A percentile compares a stretch with the other conserved stretches of the same genome.
Conservation (phyloP, 1,139 yeast genomes). For the Lipomyces yarrowii region DNA sequence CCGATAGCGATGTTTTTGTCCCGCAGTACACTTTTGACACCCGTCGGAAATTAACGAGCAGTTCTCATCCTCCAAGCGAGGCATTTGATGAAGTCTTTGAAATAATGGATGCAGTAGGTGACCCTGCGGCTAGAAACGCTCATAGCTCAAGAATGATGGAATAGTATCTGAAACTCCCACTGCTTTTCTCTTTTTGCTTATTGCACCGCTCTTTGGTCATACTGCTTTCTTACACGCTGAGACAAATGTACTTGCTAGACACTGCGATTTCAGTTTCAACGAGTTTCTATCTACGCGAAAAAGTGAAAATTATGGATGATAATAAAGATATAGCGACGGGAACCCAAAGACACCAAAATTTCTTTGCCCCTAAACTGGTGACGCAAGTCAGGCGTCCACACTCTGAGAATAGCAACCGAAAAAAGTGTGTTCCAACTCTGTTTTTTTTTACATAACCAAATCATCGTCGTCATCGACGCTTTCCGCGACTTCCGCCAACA, state of each 20-base stretch:
- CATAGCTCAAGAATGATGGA: background rate
- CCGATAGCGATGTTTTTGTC: background rate
- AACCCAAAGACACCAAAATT: background rate
- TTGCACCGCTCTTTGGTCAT: background rate
- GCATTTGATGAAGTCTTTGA: background rate
- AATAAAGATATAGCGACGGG: background rate
- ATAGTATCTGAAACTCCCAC: background rate
- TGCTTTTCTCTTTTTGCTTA: background rate
- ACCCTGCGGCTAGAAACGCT: background rate
- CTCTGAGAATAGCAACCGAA: background rate
- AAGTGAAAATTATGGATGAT: background rate
- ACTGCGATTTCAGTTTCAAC: background rate
- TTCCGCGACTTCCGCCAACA: constrained; percentile 12
- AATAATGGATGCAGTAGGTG: background rate
- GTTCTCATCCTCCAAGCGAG: background rate
- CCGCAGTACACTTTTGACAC: background rate
- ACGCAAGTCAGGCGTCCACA: background rate
- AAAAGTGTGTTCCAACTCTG: background rate
- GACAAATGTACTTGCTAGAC: background rate
- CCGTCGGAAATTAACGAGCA: background rate
- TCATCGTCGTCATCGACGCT: constrained; percentile 7
- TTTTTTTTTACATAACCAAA: background rate
- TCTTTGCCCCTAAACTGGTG: background rate
- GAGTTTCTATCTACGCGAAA: background rate
- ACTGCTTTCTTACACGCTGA: background rate